Conservation (phyloP, 1,284 basidiomycete species). For the Stereum hirsutum region DNA sequence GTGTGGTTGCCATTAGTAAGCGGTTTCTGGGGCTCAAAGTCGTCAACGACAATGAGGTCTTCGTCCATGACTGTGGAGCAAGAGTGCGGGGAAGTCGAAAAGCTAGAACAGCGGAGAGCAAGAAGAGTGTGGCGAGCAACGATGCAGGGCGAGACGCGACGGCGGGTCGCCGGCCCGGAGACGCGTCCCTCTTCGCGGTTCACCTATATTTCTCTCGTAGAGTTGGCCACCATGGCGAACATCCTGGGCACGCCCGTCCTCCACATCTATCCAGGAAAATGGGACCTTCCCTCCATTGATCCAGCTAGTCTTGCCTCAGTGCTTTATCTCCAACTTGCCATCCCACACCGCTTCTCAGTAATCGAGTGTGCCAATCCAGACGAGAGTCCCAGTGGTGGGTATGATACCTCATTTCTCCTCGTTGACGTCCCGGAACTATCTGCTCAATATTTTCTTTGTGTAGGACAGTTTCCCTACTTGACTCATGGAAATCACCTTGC, state of each 20-base stretch:
- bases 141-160: neutral
- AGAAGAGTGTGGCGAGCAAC: neutral
- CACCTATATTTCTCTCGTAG: too few relatives aligned
- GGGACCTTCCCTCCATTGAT: slow-evolving; percentile 56
- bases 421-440: slow-evolving; percentile 14
- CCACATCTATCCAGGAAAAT: slow-evolving; percentile 62
- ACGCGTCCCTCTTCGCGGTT: too few relatives aligned
- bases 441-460: neutral
- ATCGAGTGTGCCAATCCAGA: slow-evolving; percentile 60
- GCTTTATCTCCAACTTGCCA: slow-evolving; percentile 54
- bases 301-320: slow-evolving; percentile 54
- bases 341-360: slow-evolving; percentile 55
- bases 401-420: too few relatives aligned
- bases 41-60: slow-evolving; percentile 59
- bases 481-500: slow-evolving; percentile 43
- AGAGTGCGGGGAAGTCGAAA: neutral
- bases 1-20: slow-evolving; percentile 9
- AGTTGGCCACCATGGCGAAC: neutral
- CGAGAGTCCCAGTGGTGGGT: slow-evolving; percentile 67
- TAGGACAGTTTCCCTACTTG: slow-evolving; percentile 66
- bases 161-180: too few relatives aligned
- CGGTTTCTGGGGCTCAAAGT: slow-evolving; percentile 30
- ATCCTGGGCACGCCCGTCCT: slow-evolving; percentile 24
- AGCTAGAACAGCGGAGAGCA: neutral
- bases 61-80: slow-evolving; percentile 34